Base-by-base conservation (phyloP, 2,329 filamentous ascomycete species). In the Nigrospora oryzae region DNA sequence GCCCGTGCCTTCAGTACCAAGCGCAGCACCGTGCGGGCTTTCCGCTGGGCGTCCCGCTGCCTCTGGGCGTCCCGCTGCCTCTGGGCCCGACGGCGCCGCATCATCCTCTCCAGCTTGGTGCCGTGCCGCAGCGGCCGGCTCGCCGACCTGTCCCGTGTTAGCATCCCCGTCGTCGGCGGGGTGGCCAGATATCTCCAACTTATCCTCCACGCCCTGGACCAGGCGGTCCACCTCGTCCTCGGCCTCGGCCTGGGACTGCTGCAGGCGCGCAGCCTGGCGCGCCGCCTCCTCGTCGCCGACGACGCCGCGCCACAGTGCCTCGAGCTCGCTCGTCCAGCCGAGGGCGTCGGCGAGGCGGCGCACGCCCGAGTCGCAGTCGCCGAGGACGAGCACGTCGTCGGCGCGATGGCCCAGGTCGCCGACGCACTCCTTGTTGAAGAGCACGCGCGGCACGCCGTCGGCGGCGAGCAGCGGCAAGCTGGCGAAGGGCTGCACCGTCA, bases 401-500 rank as follows among this genome's bases (percentile, higher is more conserved):
- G 83, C 61, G 23, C 88, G 71, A 8, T 74, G 75, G 1, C 93
- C 93, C 33, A 98, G 61, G 16, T 79, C 79, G 0, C 93, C 91
- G 0, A 95, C 93, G 33, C 69, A 70, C 62, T 96, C 87, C 65
- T 84, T 75, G 62, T 98, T 98, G 63, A 98, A 86, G 16, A 98
- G 71, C 2, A 98, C 68, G 11, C 93, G 77, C 1, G 91, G 93
- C 3, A 77, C 77, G 1, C 70, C 71, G 1, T 81, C 72, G 3
- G 62, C 57, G 17, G 81, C 82, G 52, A 84, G 68, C 13, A 75
- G 67, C 0, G 91, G 90, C 41, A 97, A 68, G 39, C 81, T 81
- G 2, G 91, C 89, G 62, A 98, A 98, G 0, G 93, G 93, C 50
- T 90, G 86, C 2, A 97, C 91, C 0, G 74, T 80, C 47, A 97